Base-by-base conservation (phyloP, 164 flowering plant species). In the Platanus orientalis region DNA sequence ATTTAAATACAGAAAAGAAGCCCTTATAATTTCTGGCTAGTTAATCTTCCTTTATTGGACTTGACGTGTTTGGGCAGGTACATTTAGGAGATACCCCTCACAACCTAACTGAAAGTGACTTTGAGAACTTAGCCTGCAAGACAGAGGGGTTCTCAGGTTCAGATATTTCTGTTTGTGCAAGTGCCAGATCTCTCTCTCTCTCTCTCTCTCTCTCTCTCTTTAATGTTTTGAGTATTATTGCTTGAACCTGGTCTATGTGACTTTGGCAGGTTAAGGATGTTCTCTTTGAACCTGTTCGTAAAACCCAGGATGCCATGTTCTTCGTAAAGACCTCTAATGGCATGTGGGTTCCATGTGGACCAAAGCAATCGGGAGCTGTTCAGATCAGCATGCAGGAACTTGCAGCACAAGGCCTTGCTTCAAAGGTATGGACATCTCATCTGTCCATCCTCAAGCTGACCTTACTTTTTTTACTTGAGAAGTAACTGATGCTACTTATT, bases 91-190 rank as follows among this genome's bases (percentile, higher is more conserved):
- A 91, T 73, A 91, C 99, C 7, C 97, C 99, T 29, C 81, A 95
- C 70, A 90, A 86, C 67, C 83, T 95, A 77, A 76, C 85, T 40
- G 99, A 95, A 74, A 80, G 87, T 67, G 99, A 92, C 71, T 92
- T 83, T 76, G 97, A 92, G 80, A 63, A 9, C 60, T 78, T 92
- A 69, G 98, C 84, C 57, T 87, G 81, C 58, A 83, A 58, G 76
- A 82, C 96, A 2, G 98, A 95, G 60, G 99, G 99, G 0, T 95
- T 81, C 71, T 92, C 99, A 50, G 99, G 99, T 70, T 95, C 99
- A 57, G 98, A 95, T 74, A 74, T 95, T 30, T 59, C 98, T 68
- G 99, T 95, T 76, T 88, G 96, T 81, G 99, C 90, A 82, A 84
- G 99, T 75, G 20, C 48, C 17, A 36, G 19, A 26, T 24, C 34